Evolutionary conservation across 345 rosid genomes (phyloP).

Genomic region (Citrus inodora): DNA sequence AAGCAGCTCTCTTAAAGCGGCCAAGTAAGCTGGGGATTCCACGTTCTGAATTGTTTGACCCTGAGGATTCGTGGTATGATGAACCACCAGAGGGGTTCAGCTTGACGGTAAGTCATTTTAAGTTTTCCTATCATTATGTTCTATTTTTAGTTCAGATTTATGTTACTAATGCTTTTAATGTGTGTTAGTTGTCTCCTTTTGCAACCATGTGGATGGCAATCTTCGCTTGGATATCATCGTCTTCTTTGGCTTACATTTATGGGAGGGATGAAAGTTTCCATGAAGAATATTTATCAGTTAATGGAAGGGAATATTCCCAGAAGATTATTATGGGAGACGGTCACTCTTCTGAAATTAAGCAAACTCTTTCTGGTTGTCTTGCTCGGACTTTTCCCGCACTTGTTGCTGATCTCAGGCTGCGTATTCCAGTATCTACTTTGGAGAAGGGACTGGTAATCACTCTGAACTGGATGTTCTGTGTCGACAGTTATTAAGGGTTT

Average conservation of each 20-base stretch:
- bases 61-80: slow-evolving; percentile 85
- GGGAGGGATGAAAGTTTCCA: slow-evolving; percentile 71
- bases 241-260: slow-evolving; percentile 81
- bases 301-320: slow-evolving; percentile 64
- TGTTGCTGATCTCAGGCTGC: slow-evolving; percentile 59
- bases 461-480: slow-evolving; percentile 10
- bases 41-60: slow-evolving; percentile 53
- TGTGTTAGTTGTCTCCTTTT: slow-evolving; percentile 67
- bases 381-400: slow-evolving; percentile 78
- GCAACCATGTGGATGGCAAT: slow-evolving; percentile 87
- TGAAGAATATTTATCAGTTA: slow-evolving; percentile 62
- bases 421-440: slow-evolving; percentile 60
- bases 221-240: slow-evolving; percentile 88
- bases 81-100: slow-evolving; percentile 78
- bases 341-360: slow-evolving; percentile 82
- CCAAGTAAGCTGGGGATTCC: slow-evolving; percentile 62
- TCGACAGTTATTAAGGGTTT: neutral
- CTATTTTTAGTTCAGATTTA: neutral
- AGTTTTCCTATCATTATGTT: neutral
- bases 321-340: slow-evolving; percentile 56
- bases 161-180: neutral
- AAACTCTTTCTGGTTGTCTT: slow-evolving; percentile 70
- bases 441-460: slow-evolving; percentile 73
- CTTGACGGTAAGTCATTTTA: slow-evolving; percentile 51
- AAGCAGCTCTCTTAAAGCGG: slow-evolving; percentile 51